Conservation (phyloP, 2,329 filamentous ascomycete species). For the Colletotrichum limetticola region DNA sequence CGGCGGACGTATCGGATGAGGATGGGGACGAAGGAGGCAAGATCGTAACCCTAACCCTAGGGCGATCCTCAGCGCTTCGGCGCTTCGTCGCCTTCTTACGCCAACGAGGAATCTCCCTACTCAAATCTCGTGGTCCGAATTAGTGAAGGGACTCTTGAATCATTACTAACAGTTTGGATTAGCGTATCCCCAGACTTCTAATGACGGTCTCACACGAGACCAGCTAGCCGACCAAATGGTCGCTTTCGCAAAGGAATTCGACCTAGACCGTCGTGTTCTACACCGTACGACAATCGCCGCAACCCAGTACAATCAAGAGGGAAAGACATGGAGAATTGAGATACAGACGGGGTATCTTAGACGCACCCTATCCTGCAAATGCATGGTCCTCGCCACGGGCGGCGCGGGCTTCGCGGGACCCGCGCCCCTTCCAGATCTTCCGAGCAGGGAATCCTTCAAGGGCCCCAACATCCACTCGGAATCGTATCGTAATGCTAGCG, state of each 20-base stretch:
- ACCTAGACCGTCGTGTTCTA: slow-evolving; percentile 44
- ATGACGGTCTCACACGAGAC: slow-evolving; percentile 37
- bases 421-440: slow-evolving; percentile 38
- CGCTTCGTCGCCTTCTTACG: neutral
- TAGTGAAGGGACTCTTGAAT: neutral
- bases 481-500: slow-evolving; percentile 36
- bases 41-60: neutral
- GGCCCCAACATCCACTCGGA: slow-evolving; percentile 42
- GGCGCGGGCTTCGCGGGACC: slow-evolving; percentile 39
- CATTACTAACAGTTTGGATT: no score
- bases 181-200: slow-evolving; percentile 35
- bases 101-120: neutral
- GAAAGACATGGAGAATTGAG: slow-evolving; percentile 41
- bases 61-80: neutral
- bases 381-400: slow-evolving; percentile 41
- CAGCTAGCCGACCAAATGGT: slow-evolving; percentile 41
- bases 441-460: slow-evolving; percentile 36
- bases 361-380: slow-evolving; percentile 34
- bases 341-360: slow-evolving; percentile 33
- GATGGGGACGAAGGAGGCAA: neutral
- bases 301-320: slow-evolving; percentile 39
- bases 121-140: neutral
- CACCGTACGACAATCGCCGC: slow-evolving; percentile 40
- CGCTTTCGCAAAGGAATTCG: slow-evolving; percentile 42
- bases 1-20: no score